Percentiles rank a stretch among this genome's conserved stretches.
Conservation (phyloP, 1,284 basidiomycete species). For the Earliella scabrosa region DNA sequence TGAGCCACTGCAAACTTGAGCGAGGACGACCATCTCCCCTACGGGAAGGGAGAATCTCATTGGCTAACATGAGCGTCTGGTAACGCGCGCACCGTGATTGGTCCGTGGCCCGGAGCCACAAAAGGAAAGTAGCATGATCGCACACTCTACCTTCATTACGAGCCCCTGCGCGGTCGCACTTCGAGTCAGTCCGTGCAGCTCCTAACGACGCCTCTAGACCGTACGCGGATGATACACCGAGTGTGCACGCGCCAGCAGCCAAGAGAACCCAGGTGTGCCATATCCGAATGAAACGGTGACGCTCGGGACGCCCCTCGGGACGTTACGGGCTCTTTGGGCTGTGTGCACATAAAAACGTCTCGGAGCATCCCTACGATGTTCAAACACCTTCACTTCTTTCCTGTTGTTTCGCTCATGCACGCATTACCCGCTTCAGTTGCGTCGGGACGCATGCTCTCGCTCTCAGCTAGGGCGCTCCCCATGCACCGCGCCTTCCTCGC, state of each 20-base stretch:
- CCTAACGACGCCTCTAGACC: neutral
- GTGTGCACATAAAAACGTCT: slow-evolving; percentile 23
- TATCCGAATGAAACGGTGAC: slow-evolving; percentile 17
- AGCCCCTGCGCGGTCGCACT: no score
- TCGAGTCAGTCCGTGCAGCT: neutral
- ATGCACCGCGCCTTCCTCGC: slow-evolving; percentile 13
- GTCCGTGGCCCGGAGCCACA: neutral
- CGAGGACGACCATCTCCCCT: no score
- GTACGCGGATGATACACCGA: neutral
- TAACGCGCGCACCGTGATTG: neutral
- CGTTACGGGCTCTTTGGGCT: slow-evolving; percentile 22
- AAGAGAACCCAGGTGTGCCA: no score
- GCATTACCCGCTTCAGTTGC: slow-evolving; percentile 13
- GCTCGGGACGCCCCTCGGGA: slow-evolving; percentile 29
- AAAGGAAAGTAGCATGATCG: neutral
- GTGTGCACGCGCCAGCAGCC: no score
- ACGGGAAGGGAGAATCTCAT: neutral
- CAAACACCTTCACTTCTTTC: neutral
- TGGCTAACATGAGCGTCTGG: neutral
- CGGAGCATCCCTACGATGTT: neutral
- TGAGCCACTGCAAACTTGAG: no score
- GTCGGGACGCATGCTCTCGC: slow-evolving; percentile 20
- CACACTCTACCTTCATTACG: neutral
- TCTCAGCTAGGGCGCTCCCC: slow-evolving; percentile 16
- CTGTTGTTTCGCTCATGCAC: slow-evolving; percentile 9